Conservation (phyloP, 2,329 filamentous ascomycete species). For the Xylariaceae sp. region DNA sequence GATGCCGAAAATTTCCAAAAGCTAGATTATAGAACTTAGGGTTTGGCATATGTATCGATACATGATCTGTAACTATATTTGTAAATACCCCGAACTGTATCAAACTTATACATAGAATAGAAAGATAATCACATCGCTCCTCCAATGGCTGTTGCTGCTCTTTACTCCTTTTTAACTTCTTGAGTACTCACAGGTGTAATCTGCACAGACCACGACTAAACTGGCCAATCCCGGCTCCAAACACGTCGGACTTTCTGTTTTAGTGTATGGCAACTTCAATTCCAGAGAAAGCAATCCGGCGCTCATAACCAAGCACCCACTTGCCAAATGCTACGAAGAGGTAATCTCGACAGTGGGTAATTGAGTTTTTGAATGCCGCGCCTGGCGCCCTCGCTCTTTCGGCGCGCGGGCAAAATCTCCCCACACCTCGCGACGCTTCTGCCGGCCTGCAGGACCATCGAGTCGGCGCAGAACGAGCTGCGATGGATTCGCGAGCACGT, state of each 20-base stretch:
- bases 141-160: not conserved
- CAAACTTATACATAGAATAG: conserved; percentile 1
- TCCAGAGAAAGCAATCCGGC: too few species aligned
- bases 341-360: too few species aligned
- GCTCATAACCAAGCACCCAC: not conserved
- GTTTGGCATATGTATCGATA: not conserved
- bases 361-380: conserved; percentile 72
- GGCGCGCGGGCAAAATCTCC: conserved; percentile 60
- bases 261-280: too few species aligned
- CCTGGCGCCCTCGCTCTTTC: conserved; percentile 63
- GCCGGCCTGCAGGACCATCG: conserved; percentile 55
- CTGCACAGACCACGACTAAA: conserved; percentile 17
- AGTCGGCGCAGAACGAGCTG: conserved; percentile 71
- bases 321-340: not conserved
- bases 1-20: conserved; percentile 13
- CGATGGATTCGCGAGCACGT: conserved; percentile 74
- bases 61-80: conserved; percentile 9
- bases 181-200: too few species aligned
- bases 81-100: conserved; percentile 9
- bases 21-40: not conserved
- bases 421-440: conserved; percentile 67
- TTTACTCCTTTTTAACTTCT: not conserved
- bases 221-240: too few species aligned
- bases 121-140: conserved; percentile 4
- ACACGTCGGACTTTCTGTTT: too few species aligned